Evolutionary conservation across 371 early-diverging fungal species (phyloP), one percentile per base, ranked within the genome.

Genomic region (Rhizopus sp.): DNA sequence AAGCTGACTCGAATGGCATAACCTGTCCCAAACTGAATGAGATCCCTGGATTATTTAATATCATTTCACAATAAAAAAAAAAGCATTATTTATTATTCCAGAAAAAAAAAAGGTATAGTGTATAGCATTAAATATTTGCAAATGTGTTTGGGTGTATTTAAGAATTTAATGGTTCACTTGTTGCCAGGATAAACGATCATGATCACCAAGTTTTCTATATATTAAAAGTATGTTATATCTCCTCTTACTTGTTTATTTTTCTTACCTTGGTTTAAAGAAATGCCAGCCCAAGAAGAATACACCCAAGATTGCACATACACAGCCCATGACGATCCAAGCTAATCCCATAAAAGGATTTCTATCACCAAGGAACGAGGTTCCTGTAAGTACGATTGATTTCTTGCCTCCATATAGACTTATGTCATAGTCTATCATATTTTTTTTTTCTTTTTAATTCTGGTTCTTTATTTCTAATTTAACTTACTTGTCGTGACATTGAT

Each of bases 131-230:
- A 23, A 23, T 23, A 23, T 23, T 23, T 23, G 23, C 23, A 23
- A 23, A 23, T 23, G 23, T 23, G 23, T 23, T 23, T 23, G 23
- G 0, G 23, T 23, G 23, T 23, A 23, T 0, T 23, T 23, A 23
- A 23, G 23, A 23, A 23, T 3, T 45, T 46, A 46, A 46, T 46
- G 30, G 9, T 29, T 29, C 15, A 2, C 29, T 73, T 95, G 93
- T 74, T 98, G 97, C 98, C 98, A 98, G 33, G 95, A 94, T 51
- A 98, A 73, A 62, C 95, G 94, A 33, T 91, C 92, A 65, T 95
- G 96, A 77, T 98, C 98, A 47, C 98, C 98, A 54, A 97, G 81
- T 69, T 96, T 92, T 63, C 96, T 89, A 73, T 30, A 12, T 10
- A 70, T 55, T 38, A 49, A 34, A 5, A 54, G 12, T 38, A 63